Percentiles rank a stretch among this genome's conserved stretches.
phyloP scores from a whole-genome alignment of 768 basidiomycete genomes.

The Kwoniella sp. region DNA sequence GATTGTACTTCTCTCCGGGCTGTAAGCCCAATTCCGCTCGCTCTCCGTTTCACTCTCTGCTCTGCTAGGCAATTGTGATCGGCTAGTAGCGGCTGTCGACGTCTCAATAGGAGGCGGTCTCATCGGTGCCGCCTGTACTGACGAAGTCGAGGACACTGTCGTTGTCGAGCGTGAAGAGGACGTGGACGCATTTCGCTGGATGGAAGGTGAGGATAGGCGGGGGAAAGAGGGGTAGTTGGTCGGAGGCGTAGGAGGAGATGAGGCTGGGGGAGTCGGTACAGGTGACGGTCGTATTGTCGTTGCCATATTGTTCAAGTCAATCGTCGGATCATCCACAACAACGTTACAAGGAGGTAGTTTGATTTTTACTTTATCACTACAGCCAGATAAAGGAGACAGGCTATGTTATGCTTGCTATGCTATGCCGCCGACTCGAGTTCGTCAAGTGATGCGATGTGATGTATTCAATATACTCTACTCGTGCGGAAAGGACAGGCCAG shows the following conservation, averaged over 20 bases:
- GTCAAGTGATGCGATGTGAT: too few species aligned
- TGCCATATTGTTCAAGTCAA: conserved; percentile 14
- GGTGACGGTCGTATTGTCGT: conserved; percentile 32
- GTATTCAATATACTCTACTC: too few species aligned
- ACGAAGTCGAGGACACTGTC: conserved; percentile 43
- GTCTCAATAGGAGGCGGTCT: conserved; percentile 51
- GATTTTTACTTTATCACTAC: background rate
- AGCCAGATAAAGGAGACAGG: background rate
- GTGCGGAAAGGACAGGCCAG: too few species aligned
- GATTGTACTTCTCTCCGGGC: conserved; percentile 7
- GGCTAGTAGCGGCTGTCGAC: conserved; percentile 44
- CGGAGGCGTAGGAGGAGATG: conserved; percentile 27
- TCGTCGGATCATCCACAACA: background rate
- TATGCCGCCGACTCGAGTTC: too few species aligned
- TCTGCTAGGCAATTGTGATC: conserved; percentile 17
- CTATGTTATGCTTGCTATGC: too few species aligned
- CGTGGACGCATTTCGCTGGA: conserved; percentile 48
- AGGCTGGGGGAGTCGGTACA: conserved; percentile 23
- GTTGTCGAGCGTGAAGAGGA: conserved; percentile 46
- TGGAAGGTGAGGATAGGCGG: conserved; percentile 24
- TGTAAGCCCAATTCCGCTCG: conserved; percentile 9
- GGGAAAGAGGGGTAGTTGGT: conserved; percentile 33
- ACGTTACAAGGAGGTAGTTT: background rate
- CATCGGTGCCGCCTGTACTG: conserved; percentile 53
- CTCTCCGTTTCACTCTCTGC: conserved; percentile 15